These are phyloP conservation scores for Penicillium sp. DNA, from an alignment of 2,329 filamentous ascomycete genomes.

Conservation along the genomic window DNA sequence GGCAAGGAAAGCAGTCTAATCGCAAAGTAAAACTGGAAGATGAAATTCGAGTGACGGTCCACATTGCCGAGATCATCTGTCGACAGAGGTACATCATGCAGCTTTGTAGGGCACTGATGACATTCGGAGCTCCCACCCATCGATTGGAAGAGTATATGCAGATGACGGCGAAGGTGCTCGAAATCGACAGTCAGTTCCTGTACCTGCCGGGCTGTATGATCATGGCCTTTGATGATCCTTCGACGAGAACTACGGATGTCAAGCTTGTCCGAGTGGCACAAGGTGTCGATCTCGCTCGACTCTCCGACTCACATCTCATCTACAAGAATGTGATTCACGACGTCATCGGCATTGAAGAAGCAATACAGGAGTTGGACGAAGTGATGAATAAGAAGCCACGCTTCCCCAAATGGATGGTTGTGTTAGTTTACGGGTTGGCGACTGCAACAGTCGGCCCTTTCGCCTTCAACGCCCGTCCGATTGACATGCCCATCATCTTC, in stretches of 20 bases:
- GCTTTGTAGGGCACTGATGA: conserved; percentile 81
- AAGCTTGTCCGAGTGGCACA: conserved; percentile 42
- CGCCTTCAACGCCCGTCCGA: conserved; percentile 70
- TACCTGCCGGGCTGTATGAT: conserved; percentile 66
- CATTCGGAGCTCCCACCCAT: conserved; percentile 88
- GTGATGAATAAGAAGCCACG: conserved; percentile 60
- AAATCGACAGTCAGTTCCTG: conserved; percentile 83
- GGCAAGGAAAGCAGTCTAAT: conserved; percentile 22
- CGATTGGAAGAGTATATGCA: conserved; percentile 84
- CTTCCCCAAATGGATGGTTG: conserved; percentile 51
- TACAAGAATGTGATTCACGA: conserved; percentile 49
- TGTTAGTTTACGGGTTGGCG: conserved; percentile 71
- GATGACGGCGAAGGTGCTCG: conserved; percentile 80
- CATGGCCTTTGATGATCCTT: conserved; percentile 58
- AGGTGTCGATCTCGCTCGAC: conserved; percentile 42
- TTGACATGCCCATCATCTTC: conserved; percentile 76
- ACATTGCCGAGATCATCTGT: conserved; percentile 67
- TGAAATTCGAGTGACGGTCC: conserved; percentile 57
- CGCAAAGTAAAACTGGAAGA: conserved; percentile 35
- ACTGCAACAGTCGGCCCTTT: conserved; percentile 75
- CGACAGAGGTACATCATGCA: conserved; percentile 81
- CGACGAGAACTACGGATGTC: conserved; percentile 45
- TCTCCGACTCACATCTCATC: conserved; percentile 43
- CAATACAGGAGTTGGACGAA: conserved; percentile 39
- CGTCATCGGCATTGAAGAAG: conserved; percentile 44